Conservation (phyloP, 2,329 filamentous ascomycete species). For the Hypoxylon sp. region DNA sequence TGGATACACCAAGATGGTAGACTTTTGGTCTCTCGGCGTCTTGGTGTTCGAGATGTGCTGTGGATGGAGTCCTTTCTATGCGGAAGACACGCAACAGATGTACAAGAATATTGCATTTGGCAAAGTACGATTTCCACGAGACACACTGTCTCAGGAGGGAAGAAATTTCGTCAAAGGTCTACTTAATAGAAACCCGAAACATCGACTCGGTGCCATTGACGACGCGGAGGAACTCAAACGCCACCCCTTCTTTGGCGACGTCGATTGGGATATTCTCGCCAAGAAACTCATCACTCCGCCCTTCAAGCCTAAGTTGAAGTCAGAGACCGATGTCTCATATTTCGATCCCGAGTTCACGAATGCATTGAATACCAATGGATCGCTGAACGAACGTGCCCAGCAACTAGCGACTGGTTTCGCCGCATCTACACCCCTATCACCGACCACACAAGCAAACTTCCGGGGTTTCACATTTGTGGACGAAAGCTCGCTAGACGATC, state of each 20-base stretch:
- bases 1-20: slow-evolving; percentile 99
- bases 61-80: slow-evolving; percentile 98
- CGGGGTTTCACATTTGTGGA: slow-evolving; percentile 99
- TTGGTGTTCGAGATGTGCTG: slow-evolving; percentile 99
- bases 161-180: slow-evolving; percentile 98
- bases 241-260: slow-evolving; percentile 93
- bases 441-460: slow-evolving; percentile 97
- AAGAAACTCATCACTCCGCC: slow-evolving; percentile 95
- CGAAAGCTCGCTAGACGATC: slow-evolving; percentile 91
- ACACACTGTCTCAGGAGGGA: slow-evolving; percentile 93
- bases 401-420: slow-evolving; percentile 87
- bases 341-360: slow-evolving; percentile 99
- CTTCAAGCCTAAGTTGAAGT: slow-evolving; percentile 97
- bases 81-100: slow-evolving; percentile 99
- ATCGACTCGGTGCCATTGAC: slow-evolving; percentile 88
- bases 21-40: slow-evolving; percentile 98
- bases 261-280: slow-evolving; percentile 88
- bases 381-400: slow-evolving; percentile 90
- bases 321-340: slow-evolving; percentile 95
- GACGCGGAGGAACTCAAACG: slow-evolving; percentile 95
- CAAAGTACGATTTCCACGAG: slow-evolving; percentile 95
- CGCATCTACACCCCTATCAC: slow-evolving; percentile 90
- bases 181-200: slow-evolving; percentile 95
- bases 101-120: slow-evolving; percentile 99
- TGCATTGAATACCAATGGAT: slow-evolving; percentile 86